These are phyloP conservation scores for Saturnispora halmiae DNA, from an alignment of 805 yeast species.

Conservation along the genomic window DNA sequence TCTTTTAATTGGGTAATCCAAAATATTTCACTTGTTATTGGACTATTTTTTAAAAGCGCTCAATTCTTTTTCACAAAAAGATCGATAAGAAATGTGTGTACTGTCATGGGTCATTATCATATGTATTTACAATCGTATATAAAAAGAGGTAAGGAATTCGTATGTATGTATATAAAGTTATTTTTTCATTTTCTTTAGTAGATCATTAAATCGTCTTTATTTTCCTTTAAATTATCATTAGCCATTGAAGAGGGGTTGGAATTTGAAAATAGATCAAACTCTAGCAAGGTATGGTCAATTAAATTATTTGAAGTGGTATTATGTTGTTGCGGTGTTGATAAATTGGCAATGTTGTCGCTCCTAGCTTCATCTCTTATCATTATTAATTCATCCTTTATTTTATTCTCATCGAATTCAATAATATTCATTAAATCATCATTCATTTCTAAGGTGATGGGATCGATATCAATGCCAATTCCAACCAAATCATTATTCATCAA, in stretches of 20 bases:
- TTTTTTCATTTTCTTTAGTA: constrained; percentile 2
- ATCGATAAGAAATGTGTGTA: not conserved
- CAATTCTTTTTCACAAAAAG: too few species aligned
- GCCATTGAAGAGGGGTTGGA: not conserved
- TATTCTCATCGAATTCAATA: constrained; percentile 6
- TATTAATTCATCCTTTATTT: constrained; percentile 5
- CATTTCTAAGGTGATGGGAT: constrained; percentile 6
- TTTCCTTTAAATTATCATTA: constrained; percentile 1
- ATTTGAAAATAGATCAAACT: constrained; percentile 6
- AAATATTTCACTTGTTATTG: too few species aligned
- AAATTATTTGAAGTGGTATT: not conserved
- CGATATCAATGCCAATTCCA: constrained; percentile 3
- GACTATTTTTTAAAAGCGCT: too few species aligned
- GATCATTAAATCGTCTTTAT: constrained; percentile 7
- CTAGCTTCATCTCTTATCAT: constrained; percentile 4
- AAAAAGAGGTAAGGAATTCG: too few species aligned
- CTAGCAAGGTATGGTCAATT: constrained; percentile 1
- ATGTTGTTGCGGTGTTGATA: not conserved
- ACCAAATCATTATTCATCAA: not conserved
- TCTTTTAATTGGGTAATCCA: too few species aligned
- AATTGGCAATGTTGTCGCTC: not conserved
- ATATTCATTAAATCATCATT: constrained; percentile 9
- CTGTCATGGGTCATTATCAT: not conserved
- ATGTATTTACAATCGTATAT: not conserved
- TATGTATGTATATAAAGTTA: not conserved